A percentile compares a stretch with the other conserved stretches of the same genome.
Evolutionary conservation across 768 basidiomycete species (phyloP).

Genomic region (Candolleomyces eurysporus): DNA sequence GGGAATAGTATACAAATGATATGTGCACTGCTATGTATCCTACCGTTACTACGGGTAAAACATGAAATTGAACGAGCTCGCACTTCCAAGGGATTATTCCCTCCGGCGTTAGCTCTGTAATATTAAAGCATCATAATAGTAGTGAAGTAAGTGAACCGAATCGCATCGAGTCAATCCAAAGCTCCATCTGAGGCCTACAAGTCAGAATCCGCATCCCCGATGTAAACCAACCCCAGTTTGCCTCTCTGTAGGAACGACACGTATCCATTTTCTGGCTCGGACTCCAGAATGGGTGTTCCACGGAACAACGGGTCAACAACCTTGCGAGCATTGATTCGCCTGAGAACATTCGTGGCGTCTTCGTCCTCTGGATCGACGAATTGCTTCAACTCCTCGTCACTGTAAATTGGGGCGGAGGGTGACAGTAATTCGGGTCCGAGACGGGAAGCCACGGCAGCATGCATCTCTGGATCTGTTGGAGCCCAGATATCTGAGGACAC

Average conservation of each 20-base stretch:
- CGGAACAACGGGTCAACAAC: slow-evolving; percentile 15
- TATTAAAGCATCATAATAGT: no score
- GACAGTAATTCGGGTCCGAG: slow-evolving; percentile 21
- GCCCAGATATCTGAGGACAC: slow-evolving; percentile 20
- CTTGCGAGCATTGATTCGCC: slow-evolving; percentile 19
- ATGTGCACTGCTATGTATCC: no score
- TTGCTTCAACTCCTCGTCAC: slow-evolving; percentile 18
- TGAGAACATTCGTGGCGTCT: slow-evolving; percentile 13
- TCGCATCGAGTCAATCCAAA: neutral
- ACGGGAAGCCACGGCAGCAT: slow-evolving; percentile 21
- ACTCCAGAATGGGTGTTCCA: slow-evolving; percentile 12
- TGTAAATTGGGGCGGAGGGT: slow-evolving; percentile 19
- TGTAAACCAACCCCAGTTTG: slow-evolving; percentile 11
- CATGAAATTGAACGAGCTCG: no score
- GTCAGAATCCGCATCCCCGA: neutral
- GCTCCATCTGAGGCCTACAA: neutral
- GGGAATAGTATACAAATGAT: no score
- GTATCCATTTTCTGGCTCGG: slow-evolving; percentile 14
- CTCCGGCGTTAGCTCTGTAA: no score
- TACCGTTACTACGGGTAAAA: no score
- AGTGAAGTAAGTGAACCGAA: no score
- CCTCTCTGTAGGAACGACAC: slow-evolving; percentile 14
- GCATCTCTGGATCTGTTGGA: slow-evolving; percentile 26
- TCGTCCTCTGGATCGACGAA: slow-evolving; percentile 15
- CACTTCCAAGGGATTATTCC: no score